Conservation (phyloP, 108 stramenopile genomes). For the Aurantiochytrium sp. region DNA sequence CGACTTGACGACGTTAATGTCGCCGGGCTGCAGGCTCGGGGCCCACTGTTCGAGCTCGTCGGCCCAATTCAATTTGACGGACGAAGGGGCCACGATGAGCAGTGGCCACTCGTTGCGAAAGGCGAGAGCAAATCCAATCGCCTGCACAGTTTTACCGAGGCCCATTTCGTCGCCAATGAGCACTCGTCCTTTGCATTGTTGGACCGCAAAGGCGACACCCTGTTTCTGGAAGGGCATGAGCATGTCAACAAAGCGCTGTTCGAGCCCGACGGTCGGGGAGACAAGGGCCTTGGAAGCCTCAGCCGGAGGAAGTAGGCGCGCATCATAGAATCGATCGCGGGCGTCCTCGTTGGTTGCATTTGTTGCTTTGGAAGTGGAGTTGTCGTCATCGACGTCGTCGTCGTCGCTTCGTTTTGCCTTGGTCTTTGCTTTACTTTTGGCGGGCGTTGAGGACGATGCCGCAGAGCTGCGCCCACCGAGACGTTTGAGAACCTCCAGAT, state of each 20-base stretch:
- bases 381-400: not conserved
- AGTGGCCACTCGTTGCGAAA: conserved; percentile 71
- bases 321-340: not conserved
- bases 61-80: conserved; percentile 74
- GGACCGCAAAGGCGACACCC: not conserved
- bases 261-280: not conserved
- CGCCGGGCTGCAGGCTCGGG: conserved; percentile 43
- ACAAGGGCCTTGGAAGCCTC: not conserved
- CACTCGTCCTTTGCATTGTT: conserved; percentile 28
- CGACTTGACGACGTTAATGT: conserved; percentile 52
- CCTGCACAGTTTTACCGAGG: conserved; percentile 73
- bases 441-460: not conserved
- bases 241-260: not conserved
- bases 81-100: conserved; percentile 73
- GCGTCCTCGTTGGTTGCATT: not conserved
- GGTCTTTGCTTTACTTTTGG: not conserved
- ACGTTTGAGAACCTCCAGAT: not conserved
- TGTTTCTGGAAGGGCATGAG: conserved; percentile 6
- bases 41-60: conserved; percentile 77
- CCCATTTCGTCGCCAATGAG: conserved; percentile 86
- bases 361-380: not conserved
- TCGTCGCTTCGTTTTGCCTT: not conserved
- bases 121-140: conserved; percentile 66
- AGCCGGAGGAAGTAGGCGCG: not conserved
- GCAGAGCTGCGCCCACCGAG: not conserved